These are phyloP conservation scores for Agroathelia rolfsii DNA, from an alignment of 1,284 basidiomycete species.

Conservation along the genomic window DNA sequence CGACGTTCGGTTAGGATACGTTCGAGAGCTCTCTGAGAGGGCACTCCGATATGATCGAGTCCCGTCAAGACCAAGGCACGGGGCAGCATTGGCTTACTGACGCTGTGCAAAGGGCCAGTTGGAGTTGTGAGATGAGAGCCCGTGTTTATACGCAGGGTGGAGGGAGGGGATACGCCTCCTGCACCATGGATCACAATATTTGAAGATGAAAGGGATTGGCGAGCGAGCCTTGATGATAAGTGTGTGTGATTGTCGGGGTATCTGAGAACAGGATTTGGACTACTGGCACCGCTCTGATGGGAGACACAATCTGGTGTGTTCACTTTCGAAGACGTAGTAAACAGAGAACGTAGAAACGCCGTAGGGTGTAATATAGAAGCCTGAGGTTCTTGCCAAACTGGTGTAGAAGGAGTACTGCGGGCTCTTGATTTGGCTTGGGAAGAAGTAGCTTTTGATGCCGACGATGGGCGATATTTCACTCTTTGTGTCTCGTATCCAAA, in stretches of 20 bases:
- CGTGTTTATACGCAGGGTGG: conserved; percentile 5
- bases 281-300: background rate
- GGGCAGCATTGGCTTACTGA: conserved; percentile 30
- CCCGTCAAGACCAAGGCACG: conserved; percentile 60
- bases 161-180: background rate
- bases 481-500: conserved; percentile 4
- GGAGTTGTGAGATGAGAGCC: conserved; percentile 9
- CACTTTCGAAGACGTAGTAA: background rate
- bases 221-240: no score
- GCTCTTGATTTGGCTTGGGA: conserved; percentile 3
- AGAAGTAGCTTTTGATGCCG: conserved; percentile 1
- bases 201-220: no score
- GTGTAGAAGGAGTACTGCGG: no score
- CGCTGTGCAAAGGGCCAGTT: conserved; percentile 12
- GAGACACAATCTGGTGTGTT: conserved; percentile 1
- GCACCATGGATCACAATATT: no score
- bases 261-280: background rate
- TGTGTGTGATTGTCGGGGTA: background rate
- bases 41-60: conserved; percentile 46
- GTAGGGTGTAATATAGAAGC: no score
- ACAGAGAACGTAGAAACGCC: no score
- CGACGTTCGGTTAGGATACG: conserved; percentile 41
- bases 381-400: no score
- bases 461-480: conserved; percentile 6
- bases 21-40: conserved; percentile 51